Conservation (phyloP, 352 stramenopile genomes). For the Phytophthora pluvialis region DNA sequence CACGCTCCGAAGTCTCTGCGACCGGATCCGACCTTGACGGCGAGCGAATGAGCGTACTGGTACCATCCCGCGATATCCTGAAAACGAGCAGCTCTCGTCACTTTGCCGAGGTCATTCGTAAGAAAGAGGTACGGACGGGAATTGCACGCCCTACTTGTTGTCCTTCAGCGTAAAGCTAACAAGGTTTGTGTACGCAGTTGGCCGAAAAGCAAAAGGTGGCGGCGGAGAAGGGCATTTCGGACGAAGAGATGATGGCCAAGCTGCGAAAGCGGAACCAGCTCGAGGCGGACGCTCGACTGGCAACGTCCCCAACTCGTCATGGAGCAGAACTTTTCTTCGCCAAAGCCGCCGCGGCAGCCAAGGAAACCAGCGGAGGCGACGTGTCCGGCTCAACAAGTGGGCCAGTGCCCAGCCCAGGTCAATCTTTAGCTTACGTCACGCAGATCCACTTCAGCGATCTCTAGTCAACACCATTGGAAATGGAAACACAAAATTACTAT, state of each 20-base stretch:
- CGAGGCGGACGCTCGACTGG: conserved; percentile 67
- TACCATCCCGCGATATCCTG: conserved; percentile 82
- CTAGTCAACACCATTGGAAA: conserved; percentile 26
- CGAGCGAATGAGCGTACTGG: conserved; percentile 60
- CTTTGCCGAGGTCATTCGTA: conserved; percentile 81
- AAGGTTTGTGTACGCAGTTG: conserved; percentile 40
- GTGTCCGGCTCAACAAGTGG: not conserved
- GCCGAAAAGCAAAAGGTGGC: conserved; percentile 78
- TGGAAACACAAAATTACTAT: conserved; percentile 43
- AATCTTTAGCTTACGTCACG: conserved; percentile 74
- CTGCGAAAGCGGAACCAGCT: conserved; percentile 77
- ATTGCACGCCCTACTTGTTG: not conserved
- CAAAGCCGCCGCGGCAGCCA: conserved; percentile 32
- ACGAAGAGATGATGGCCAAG: conserved; percentile 85
- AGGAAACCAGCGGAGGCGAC: conserved; percentile 31
- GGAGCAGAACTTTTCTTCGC: conserved; percentile 43
- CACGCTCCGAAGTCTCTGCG: conserved; percentile 56
- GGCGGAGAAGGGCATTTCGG: conserved; percentile 80
- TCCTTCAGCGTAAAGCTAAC: conserved; percentile 3
- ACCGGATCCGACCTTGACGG: conserved; percentile 25
- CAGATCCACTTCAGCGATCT: conserved; percentile 78
- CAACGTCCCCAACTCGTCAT: conserved; percentile 66
- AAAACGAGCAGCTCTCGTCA: conserved; percentile 89
- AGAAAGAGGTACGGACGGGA: conserved; percentile 65
- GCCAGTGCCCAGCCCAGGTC: conserved; percentile 33